Evolutionary conservation across 2,329 filamentous ascomycete species (phyloP).

Genomic region (Aureobasidium melanogenum): DNA sequence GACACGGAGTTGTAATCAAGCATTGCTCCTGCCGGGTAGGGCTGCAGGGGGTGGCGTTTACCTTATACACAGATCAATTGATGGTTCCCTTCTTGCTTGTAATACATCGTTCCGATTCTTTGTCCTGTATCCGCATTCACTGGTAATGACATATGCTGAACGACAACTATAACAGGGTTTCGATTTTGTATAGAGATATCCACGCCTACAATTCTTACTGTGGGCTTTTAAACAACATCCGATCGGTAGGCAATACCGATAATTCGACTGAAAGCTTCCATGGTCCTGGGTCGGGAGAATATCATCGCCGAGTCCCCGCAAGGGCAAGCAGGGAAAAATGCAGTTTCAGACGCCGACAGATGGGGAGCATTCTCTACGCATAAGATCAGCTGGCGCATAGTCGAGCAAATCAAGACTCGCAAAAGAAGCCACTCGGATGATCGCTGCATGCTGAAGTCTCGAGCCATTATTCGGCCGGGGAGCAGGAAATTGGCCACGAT

Average conservation of each 20-base stretch:
- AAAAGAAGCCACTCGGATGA: slow-evolving; percentile 8
- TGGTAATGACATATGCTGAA: neutral
- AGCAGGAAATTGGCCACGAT: slow-evolving; percentile 7
- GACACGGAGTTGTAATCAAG: slow-evolving; percentile 3
- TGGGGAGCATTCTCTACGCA: neutral
- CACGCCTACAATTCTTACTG: neutral
- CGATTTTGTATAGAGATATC: neutral
- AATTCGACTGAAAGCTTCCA: neutral
- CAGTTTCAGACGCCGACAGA: slow-evolving; percentile 8
- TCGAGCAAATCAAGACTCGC: neutral
- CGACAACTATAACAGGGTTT: neutral
- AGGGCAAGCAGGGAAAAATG: slow-evolving; percentile 2
- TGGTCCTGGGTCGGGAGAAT: slow-evolving; percentile 1
- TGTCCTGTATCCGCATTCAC: neutral
- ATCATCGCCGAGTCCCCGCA: neutral
- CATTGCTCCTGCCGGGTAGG: slow-evolving; percentile 1
- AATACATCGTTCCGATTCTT: neutral
- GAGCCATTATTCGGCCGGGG: slow-evolving; percentile 8
- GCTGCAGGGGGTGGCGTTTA: slow-evolving; percentile 9
- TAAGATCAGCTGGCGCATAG: slow-evolving; percentile 8
- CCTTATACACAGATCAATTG: slow-evolving; percentile 2
- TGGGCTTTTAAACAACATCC: neutral
- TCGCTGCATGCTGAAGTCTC: slow-evolving; percentile 5
- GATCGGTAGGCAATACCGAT: neutral
- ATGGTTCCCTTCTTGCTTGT: neutral